Conservation (phyloP, 805 yeast species). For the Kurtzmaniella fragi region DNA sequence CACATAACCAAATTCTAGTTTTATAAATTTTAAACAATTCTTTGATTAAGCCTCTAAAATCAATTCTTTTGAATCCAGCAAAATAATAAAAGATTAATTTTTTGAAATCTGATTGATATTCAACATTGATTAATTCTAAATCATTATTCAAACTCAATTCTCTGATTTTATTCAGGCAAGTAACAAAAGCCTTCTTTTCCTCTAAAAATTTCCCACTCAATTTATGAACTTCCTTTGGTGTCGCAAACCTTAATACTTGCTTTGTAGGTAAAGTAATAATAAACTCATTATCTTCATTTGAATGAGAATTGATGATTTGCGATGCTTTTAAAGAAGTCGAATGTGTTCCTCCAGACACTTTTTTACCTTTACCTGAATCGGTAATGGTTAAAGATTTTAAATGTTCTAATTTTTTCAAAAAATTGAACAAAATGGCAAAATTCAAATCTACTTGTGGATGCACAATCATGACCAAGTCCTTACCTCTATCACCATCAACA, state of each 20-base stretch:
- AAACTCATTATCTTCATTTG: slow-evolving; percentile 54
- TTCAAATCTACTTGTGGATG: slow-evolving; percentile 60
- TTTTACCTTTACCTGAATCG: slow-evolving; percentile 17
- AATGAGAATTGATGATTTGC: slow-evolving; percentile 30
- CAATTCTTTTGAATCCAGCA: slow-evolving; percentile 42
- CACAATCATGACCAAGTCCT: slow-evolving; percentile 68
- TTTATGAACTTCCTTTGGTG: slow-evolving; percentile 62
- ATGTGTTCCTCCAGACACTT: slow-evolving; percentile 31
- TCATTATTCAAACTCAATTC: slow-evolving; percentile 44
- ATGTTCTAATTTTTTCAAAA: slow-evolving; percentile 69
- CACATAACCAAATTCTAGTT: slow-evolving; percentile 45
- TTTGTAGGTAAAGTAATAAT: slow-evolving; percentile 68
- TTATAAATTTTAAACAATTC: slow-evolving; percentile 42
- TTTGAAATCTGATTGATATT: slow-evolving; percentile 41
- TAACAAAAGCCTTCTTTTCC: slow-evolving; percentile 65
- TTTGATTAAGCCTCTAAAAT: slow-evolving; percentile 39
- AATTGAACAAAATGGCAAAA: slow-evolving; percentile 67
- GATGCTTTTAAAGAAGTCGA: slow-evolving; percentile 34
- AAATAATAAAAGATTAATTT: slow-evolving; percentile 42
- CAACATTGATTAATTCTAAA: slow-evolving; percentile 40
- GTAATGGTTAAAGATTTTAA: slow-evolving; percentile 44
- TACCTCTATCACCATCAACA: slow-evolving; percentile 82
- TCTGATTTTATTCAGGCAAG: slow-evolving; percentile 47
- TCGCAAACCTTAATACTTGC: slow-evolving; percentile 72
- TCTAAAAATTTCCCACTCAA: slow-evolving; percentile 61